Conservation (phyloP, 805 yeast species). For the Candida oleophila region DNA sequence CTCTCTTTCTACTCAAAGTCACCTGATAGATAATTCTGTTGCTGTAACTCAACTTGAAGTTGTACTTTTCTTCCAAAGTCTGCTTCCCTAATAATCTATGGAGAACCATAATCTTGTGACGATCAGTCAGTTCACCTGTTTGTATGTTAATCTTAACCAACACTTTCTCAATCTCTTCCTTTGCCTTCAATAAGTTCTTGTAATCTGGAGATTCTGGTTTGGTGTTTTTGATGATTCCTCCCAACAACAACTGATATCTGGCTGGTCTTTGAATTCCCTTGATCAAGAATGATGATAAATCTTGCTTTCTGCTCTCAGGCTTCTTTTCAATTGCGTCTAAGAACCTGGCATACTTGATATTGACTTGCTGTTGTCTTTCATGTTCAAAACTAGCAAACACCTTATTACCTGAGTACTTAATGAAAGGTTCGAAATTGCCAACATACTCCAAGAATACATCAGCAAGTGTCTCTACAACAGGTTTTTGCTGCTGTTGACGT, state of each 20-base stretch:
- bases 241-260: constrained; percentile 81
- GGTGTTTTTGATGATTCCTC: constrained; percentile 81
- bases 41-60: constrained; percentile 80
- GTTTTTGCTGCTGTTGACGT: constrained; percentile 77
- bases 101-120: constrained; percentile 83
- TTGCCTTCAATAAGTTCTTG: constrained; percentile 66
- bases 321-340: constrained; percentile 86
- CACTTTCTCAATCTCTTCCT: constrained; percentile 71
- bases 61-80: constrained; percentile 80
- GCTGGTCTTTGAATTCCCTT: constrained; percentile 97
- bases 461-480: constrained; percentile 82
- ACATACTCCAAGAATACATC: constrained; percentile 84
- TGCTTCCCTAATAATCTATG: constrained; percentile 58
- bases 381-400: constrained; percentile 94
- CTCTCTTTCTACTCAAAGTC: constrained; percentile 63
- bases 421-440: constrained; percentile 87
- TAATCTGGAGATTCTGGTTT: constrained; percentile 73
- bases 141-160: constrained; percentile 79
- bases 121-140: constrained; percentile 90
- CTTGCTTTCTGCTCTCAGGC: constrained; percentile 84
- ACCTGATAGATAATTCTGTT: constrained; percentile 81
- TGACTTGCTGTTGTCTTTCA: constrained; percentile 88
- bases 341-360: constrained; percentile 88
- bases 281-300: constrained; percentile 87
- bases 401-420: constrained; percentile 90